Conservation (phyloP, 768 basidiomycete genomes). For the Naganishia vaughanmartiniae region DNA sequence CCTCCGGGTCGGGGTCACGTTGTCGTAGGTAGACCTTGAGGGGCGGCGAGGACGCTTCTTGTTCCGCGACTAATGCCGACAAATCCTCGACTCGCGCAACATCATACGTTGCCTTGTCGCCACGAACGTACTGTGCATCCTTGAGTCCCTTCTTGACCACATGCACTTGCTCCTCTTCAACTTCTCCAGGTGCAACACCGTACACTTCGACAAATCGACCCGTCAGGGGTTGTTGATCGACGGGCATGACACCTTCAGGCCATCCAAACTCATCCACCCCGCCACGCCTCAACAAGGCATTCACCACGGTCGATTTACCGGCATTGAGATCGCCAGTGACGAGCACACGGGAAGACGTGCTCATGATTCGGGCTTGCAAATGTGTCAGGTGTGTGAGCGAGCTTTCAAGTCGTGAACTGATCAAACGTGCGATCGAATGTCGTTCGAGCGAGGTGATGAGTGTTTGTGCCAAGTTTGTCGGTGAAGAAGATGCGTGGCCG, state of each 20-base stretch:
- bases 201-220: slow-evolving; percentile 96
- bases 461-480: slow-evolving; percentile 59
- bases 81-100: slow-evolving; percentile 66
- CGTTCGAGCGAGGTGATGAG: slow-evolving; percentile 92
- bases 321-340: slow-evolving; percentile 98
- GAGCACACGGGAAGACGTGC: slow-evolving; percentile 90
- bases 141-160: slow-evolving; percentile 58
- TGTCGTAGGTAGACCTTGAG: slow-evolving; percentile 80
- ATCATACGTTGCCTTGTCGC: slow-evolving; percentile 74
- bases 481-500: slow-evolving; percentile 64
- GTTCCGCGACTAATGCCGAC: slow-evolving; percentile 73
- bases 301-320: slow-evolving; percentile 97
- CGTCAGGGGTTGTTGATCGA: slow-evolving; percentile 97
- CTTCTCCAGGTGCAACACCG: slow-evolving; percentile 60
- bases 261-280: slow-evolving; percentile 36
- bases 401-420: slow-evolving; percentile 76
- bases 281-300: slow-evolving; percentile 81
- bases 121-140: slow-evolving; percentile 60
- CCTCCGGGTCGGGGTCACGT: neutral
- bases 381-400: slow-evolving; percentile 77
- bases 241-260: slow-evolving; percentile 68
- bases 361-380: slow-evolving; percentile 79
- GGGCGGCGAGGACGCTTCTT: slow-evolving; percentile 63
- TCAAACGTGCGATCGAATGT: slow-evolving; percentile 82
- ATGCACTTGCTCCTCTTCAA: slow-evolving; percentile 70